These are phyloP conservation scores for Aphanomyces euteiches DNA, from an alignment of 352 stramenopile species.

Conservation along the genomic window DNA sequence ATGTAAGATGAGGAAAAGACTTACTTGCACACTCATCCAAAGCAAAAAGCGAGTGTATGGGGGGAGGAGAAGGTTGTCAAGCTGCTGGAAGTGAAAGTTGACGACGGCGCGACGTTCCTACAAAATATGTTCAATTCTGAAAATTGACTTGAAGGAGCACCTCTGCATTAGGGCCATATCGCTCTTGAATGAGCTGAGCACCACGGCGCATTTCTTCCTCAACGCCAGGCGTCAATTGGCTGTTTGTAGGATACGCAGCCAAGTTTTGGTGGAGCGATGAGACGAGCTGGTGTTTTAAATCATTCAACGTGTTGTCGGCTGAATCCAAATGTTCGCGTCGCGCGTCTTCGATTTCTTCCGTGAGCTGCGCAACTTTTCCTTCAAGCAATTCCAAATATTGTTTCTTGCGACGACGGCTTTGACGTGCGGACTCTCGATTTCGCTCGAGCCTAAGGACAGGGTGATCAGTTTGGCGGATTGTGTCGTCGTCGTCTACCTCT, in stretches of 20 bases:
- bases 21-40: slow-evolving; percentile 80
- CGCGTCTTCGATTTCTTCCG: slow-evolving; percentile 79
- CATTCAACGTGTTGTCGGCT: slow-evolving; percentile 71
- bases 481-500: not conserved
- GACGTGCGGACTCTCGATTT: slow-evolving; percentile 84
- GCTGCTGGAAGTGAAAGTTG: slow-evolving; percentile 87
- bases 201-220: slow-evolving; percentile 71
- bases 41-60: slow-evolving; percentile 87
- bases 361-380: slow-evolving; percentile 85
- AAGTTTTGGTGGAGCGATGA: slow-evolving; percentile 60
- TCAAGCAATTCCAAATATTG: slow-evolving; percentile 86
- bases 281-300: slow-evolving; percentile 74
- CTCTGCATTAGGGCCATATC: slow-evolving; percentile 80
- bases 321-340: slow-evolving; percentile 69
- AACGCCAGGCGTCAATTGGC: slow-evolving; percentile 38
- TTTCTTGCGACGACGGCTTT: slow-evolving; percentile 86
- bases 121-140: not conserved
- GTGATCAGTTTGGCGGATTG: not conserved
- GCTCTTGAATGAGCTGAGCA: slow-evolving; percentile 73
- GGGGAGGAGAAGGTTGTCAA: slow-evolving; percentile 78
- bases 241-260: slow-evolving; percentile 48
- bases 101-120: slow-evolving; percentile 81
- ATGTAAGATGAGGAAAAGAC: not conserved
- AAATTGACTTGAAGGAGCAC: slow-evolving; percentile 33
- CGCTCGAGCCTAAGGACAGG: slow-evolving; percentile 49